Percentiles rank a stretch among this genome's conserved stretches.
phyloP scores from a whole-genome alignment of 1,284 basidiomycete genomes.

The Ganoderma lingzhi region DNA sequence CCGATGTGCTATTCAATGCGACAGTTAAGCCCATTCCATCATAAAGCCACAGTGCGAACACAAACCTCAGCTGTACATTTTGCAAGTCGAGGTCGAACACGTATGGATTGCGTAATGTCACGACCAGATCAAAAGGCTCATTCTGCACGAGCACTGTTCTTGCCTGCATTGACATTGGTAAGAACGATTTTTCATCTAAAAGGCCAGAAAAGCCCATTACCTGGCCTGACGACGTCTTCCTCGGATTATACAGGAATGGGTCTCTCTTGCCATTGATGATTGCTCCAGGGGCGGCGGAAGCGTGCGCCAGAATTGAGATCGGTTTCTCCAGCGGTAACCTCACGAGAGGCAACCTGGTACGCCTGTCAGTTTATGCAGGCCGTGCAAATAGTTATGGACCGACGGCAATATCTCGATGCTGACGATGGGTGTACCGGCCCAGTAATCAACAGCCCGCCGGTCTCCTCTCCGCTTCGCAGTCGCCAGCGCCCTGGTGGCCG shows the following conservation, averaged over 20 bases:
- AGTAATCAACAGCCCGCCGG: constrained; percentile 75
- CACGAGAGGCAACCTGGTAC: constrained; percentile 70
- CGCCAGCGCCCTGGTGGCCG: constrained; percentile 71
- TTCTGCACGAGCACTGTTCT: constrained; percentile 82
- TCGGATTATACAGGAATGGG: constrained; percentile 91
- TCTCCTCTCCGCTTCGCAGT: constrained; percentile 83
- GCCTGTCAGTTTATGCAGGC: neutral
- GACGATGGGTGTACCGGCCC: constrained; percentile 82
- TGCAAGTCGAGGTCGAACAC: constrained; percentile 91
- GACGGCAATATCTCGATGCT: constrained; percentile 84
- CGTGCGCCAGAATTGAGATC: constrained; percentile 58
- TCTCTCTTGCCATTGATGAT: constrained; percentile 68
- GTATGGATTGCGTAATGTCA: constrained; percentile 92
- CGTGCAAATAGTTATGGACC: constrained; percentile 34
- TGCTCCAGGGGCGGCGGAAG: constrained; percentile 49
- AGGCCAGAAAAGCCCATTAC: constrained; percentile 47
- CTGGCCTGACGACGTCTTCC: constrained; percentile 65
- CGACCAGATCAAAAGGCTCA: constrained; percentile 82
- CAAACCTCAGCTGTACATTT: constrained; percentile 82
- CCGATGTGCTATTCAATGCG: constrained; percentile 71
- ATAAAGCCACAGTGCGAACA: constrained; percentile 7
- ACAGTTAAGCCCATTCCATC: neutral
- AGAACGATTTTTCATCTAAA: neutral
- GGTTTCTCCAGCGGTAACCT: constrained; percentile 81
- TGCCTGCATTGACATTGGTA: constrained; percentile 44